Percentiles rank a stretch among this genome's conserved stretches.
These are phyloP conservation scores for Rhodomyrtus tomentosa DNA, from an alignment of 345 rosid genomes.

Conservation along the genomic window DNA sequence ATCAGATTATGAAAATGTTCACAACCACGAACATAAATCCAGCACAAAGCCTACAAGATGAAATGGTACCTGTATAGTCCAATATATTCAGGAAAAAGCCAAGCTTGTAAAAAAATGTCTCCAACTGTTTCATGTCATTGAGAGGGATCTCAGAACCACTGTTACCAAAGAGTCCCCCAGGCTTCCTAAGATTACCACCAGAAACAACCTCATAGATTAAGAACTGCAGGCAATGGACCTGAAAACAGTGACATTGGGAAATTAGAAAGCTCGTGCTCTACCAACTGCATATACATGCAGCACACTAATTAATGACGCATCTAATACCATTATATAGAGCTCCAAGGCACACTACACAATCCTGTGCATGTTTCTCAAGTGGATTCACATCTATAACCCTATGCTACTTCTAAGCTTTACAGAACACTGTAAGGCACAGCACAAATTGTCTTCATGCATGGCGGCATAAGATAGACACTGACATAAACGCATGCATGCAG, in stretches of 20 bases:
- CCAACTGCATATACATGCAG: not conserved
- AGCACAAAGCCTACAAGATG: not conserved
- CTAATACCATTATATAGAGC: not conserved
- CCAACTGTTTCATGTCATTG: conserved; percentile 86
- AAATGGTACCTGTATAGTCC: conserved; percentile 74
- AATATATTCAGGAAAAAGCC: conserved; percentile 91
- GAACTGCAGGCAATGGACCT: conserved; percentile 98
- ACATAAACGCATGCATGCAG: not conserved
- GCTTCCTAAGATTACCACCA: conserved; percentile 97
- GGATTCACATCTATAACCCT: not conserved
- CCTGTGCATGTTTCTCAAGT: not conserved
- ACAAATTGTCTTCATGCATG: not conserved
- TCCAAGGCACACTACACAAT: not conserved
- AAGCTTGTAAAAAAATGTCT: conserved; percentile 95
- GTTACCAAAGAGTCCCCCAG: conserved; percentile 97
- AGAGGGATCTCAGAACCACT: conserved; percentile 96
- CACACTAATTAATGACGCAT: not conserved
- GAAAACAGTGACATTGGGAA: conserved; percentile 1
- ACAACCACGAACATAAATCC: not conserved
- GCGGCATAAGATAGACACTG: not conserved
- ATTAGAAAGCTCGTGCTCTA: not conserved
- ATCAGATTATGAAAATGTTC: not conserved
- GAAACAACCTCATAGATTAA: conserved; percentile 95
- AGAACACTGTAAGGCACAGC: not conserved
- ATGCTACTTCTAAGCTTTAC: not conserved